These are phyloP conservation scores for Magnusiomyces paraingens DNA, from an alignment of 1,139 yeast genomes.

Conservation along the genomic window DNA sequence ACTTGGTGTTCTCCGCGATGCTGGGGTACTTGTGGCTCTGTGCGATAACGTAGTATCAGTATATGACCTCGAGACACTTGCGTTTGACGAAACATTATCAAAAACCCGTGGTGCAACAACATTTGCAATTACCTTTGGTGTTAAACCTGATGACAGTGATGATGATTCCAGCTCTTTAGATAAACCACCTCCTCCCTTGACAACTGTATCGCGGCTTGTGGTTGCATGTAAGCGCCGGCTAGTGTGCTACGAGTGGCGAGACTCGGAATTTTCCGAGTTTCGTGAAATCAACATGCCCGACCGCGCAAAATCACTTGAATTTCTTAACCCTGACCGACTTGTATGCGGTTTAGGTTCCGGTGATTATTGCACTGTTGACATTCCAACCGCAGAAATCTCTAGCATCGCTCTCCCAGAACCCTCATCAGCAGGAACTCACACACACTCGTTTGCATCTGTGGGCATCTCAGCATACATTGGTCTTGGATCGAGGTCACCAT, in stretches of 20 bases:
- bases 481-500: conserved; percentile 19
- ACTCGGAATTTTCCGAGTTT: conserved; percentile 28
- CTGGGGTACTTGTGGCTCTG: conserved; percentile 33
- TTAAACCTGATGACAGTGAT: conserved; percentile 7
- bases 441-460: conserved; percentile 16
- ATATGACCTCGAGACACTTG: conserved; percentile 31
- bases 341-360: conserved; percentile 31
- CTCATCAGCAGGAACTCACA: conserved; percentile 1
- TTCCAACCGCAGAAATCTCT: conserved; percentile 11
- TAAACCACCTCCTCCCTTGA: conserved; percentile 3
- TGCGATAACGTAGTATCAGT: conserved; percentile 32
- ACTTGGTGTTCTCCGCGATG: conserved; percentile 32
- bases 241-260: conserved; percentile 36
- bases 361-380: conserved; percentile 26
- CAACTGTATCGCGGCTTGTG: conserved; percentile 31
- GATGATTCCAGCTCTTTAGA: background rate
- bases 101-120: conserved; percentile 34
- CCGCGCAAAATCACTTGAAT: conserved; percentile 32
- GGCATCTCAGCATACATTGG: conserved; percentile 23
- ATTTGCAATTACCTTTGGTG: conserved; percentile 28
- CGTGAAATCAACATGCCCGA: conserved; percentile 35
- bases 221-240: conserved; percentile 34
- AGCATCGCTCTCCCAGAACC: conserved; percentile 1
- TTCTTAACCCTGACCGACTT: conserved; percentile 32
- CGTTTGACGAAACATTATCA: conserved; percentile 30